A percentile compares a stretch with the other conserved stretches of the same genome.
phyloP scores from a whole-genome alignment of 129 eudicot genomes.

The Pseudognaphalium luteoalbum region DNA sequence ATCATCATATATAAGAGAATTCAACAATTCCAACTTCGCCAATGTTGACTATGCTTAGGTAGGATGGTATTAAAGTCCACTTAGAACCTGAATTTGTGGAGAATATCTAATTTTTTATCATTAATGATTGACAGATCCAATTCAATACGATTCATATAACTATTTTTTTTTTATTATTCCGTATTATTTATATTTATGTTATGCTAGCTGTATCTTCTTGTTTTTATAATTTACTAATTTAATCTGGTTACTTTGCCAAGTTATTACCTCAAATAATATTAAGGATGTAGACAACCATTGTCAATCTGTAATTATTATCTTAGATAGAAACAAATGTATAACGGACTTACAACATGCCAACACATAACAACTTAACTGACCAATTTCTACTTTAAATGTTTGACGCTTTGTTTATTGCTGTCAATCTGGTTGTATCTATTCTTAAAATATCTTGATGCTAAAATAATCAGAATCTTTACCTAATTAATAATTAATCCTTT shows the following conservation, averaged over 20 bases:
- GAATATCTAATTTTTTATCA: background rate
- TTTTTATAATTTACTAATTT: constrained; percentile 5
- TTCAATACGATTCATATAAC: background rate
- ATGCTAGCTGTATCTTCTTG: constrained; percentile 16
- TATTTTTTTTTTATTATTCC: too few species aligned
- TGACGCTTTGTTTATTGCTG: background rate
- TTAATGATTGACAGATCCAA: constrained; percentile 16
- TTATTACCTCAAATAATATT: background rate
- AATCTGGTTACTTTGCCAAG: background rate
- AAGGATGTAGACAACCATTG: background rate
- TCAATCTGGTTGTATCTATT: background rate
- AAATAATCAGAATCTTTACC: background rate
- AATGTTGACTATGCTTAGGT: constrained; percentile 28
- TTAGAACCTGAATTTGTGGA: constrained; percentile 17
- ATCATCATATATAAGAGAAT: background rate
- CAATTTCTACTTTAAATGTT: background rate
- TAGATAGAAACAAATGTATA: background rate
- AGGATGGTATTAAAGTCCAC: constrained; percentile 19
- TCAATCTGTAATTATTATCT: background rate
- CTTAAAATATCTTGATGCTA: background rate
- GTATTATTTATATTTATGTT: too few species aligned
- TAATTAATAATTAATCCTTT: too few species aligned
- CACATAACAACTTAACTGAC: background rate
- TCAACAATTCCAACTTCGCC: constrained; percentile 9
- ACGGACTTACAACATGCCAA: background rate